Conservation (phyloP, 805 yeast genomes). For the Candida ponderosae region DNA sequence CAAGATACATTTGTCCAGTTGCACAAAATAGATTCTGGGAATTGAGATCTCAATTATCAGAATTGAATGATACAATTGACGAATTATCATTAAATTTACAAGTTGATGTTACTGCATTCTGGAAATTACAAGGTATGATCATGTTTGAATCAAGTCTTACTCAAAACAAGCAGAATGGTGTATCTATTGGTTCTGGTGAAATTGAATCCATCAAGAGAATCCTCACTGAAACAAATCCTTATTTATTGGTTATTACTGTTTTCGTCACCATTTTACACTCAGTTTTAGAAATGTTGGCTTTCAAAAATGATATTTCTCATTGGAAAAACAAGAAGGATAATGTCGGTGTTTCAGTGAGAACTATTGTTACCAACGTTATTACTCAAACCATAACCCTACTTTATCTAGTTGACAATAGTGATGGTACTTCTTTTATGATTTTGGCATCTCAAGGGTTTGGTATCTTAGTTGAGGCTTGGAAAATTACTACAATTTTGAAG, state of each 20-base stretch:
- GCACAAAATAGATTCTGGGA: slow-evolving; percentile 34
- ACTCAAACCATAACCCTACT: slow-evolving; percentile 31
- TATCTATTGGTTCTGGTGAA: slow-evolving; percentile 21
- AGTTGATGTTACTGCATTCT: slow-evolving; percentile 18
- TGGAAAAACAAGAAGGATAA: slow-evolving; percentile 32
- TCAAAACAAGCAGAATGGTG: slow-evolving; percentile 20
- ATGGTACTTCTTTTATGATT: slow-evolving; percentile 30
- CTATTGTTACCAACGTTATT: slow-evolving; percentile 30
- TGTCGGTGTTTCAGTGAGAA: slow-evolving; percentile 30
- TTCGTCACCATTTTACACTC: slow-evolving; percentile 27
- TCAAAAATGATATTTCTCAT: slow-evolving; percentile 33
- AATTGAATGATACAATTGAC: slow-evolving; percentile 19
- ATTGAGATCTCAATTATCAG: slow-evolving; percentile 24
- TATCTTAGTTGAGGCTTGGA: slow-evolving; percentile 34
- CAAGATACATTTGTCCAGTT: slow-evolving; percentile 28
- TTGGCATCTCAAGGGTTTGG: slow-evolving; percentile 28
- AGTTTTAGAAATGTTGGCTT: slow-evolving; percentile 32
- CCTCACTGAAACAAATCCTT: slow-evolving; percentile 29
- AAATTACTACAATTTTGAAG: slow-evolving; percentile 29
- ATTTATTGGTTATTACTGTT: slow-evolving; percentile 23
- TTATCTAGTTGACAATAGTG: slow-evolving; percentile 29
- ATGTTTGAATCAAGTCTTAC: slow-evolving; percentile 21
- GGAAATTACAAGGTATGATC: slow-evolving; percentile 24
- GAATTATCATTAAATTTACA: slow-evolving; percentile 21
- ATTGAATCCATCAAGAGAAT: slow-evolving; percentile 28